Base-by-base conservation (phyloP, 495 filamentous ascomycete genomes). In the Tuber brumale region DNA sequence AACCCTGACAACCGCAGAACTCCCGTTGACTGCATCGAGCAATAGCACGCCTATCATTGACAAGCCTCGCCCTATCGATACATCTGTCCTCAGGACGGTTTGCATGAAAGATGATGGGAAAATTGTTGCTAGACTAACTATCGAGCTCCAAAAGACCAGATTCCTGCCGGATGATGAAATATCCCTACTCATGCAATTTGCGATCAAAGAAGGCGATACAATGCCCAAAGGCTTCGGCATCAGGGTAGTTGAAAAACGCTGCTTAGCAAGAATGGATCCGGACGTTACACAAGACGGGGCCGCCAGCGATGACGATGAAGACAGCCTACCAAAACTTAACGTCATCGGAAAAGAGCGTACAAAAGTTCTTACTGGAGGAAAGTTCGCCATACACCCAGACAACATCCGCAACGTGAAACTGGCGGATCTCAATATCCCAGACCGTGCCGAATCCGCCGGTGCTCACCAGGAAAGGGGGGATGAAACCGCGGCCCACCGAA, bases 1-100 rank as follows among this genome's bases (percentile, higher is more conserved):
- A 70, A 83, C 81, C 12, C 73, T 83, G 46, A 83, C 81, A 44
- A 83, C 81, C n/a, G 81, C 76, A 70, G 81, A 83, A 70, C 75
- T 83, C 35, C 76, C 76, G 14, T 72, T 72, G 5, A 76, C 76
- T 70, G 75, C 81, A 44, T 79, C 79, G 23, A 82, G 77, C 48
- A 80, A 82, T 39, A 82, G 80, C 41, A 82, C 81, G 12, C 81
- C 81, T 69, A 73, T 83, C 6, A 81, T 78, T 70, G 81, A 83
- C 71, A 78, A 72, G 51, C 66, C 79, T 31, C 79, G 79, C 8
- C 66, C 81, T 35, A 66, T 73, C 43, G 75, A 83, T 70, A 77
- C 81, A 3, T 72, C 81, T 19, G 72, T 51, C 27, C 71, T 37
- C 48, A 79, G 57, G 72, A 72, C 81, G 27, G 44, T 70, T 37